Evolutionary conservation across 805 yeast species (phyloP).

Genomic region (Yarrowia porcina): DNA sequence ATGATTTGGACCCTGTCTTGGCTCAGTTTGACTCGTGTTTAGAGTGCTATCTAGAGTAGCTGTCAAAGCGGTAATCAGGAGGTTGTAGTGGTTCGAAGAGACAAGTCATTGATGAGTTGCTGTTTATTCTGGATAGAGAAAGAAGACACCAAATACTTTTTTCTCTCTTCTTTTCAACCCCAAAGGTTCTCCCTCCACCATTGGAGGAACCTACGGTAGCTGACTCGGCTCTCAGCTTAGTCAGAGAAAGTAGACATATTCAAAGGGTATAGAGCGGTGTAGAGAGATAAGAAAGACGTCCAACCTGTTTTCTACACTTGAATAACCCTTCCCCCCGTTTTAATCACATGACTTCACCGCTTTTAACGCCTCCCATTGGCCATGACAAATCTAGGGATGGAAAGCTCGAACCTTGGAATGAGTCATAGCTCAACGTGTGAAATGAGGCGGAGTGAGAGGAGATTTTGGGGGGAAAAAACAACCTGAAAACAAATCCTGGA

Average conservation of each 20-base stretch:
- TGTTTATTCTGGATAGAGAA: no score
- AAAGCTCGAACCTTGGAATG: background rate
- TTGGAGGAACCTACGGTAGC: background rate
- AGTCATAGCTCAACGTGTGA: conserved; percentile 3
- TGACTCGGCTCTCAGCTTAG: background rate
- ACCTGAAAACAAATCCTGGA: no score
- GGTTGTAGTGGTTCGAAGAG: background rate
- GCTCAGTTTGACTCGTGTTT: background rate
- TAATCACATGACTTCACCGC: background rate
- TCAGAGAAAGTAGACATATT: background rate
- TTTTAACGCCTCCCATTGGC: background rate
- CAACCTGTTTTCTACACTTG: background rate
- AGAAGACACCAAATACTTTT: no score
- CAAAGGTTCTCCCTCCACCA: background rate
- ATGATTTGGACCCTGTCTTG: no score
- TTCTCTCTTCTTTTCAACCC: no score
- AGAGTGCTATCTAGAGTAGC: background rate
- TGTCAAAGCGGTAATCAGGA: no score
- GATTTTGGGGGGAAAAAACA: background rate
- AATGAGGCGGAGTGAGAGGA: background rate
- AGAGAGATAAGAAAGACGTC: no score
- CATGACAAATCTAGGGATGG: background rate
- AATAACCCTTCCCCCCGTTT: background rate
- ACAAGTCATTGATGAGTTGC: background rate
- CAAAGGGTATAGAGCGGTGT: background rate